phyloP scores from a whole-genome alignment of 176 grass and related monocot species.

The Dactylis glomerata region DNA sequence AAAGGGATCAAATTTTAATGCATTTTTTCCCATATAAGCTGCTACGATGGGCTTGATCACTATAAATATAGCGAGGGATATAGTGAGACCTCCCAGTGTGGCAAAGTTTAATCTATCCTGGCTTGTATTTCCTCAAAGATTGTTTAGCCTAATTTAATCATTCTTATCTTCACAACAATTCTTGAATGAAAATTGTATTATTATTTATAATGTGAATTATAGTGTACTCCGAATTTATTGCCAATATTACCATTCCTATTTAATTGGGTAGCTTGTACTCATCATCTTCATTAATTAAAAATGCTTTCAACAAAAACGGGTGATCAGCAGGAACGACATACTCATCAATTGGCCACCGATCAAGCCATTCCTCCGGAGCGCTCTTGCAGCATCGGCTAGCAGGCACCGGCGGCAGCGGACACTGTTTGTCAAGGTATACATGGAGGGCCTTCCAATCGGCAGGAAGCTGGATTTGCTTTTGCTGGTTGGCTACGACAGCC shows the following conservation, averaged over 20 bases:
- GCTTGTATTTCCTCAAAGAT: not conserved
- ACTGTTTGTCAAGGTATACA: constrained; percentile 72
- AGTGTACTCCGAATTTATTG: constrained; percentile 13
- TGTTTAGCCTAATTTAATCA: not conserved
- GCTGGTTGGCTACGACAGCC: constrained; percentile 46
- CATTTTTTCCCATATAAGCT: not conserved
- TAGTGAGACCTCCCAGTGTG: not conserved
- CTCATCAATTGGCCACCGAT: constrained; percentile 52
- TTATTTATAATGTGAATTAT: not conserved
- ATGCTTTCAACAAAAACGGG: constrained; percentile 12
- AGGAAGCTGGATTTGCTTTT: constrained; percentile 62
- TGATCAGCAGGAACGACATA: constrained; percentile 32
- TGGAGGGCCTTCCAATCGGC: constrained; percentile 72
- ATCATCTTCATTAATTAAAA: constrained; percentile 23
- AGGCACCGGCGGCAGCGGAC: not conserved
- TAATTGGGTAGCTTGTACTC: constrained; percentile 24
- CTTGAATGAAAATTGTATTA: not conserved
- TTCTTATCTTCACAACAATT: not conserved
- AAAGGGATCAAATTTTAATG: not conserved
- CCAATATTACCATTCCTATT: constrained; percentile 17
- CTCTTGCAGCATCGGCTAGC: constrained; percentile 21
- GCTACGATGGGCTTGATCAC: not conserved
- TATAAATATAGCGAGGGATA: not conserved
- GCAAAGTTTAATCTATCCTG: not conserved
- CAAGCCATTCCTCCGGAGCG: constrained; percentile 63